These are phyloP conservation scores for Phytopythium cucurbitacearum DNA, from an alignment of 352 stramenopile species.

Conservation along the genomic window DNA sequence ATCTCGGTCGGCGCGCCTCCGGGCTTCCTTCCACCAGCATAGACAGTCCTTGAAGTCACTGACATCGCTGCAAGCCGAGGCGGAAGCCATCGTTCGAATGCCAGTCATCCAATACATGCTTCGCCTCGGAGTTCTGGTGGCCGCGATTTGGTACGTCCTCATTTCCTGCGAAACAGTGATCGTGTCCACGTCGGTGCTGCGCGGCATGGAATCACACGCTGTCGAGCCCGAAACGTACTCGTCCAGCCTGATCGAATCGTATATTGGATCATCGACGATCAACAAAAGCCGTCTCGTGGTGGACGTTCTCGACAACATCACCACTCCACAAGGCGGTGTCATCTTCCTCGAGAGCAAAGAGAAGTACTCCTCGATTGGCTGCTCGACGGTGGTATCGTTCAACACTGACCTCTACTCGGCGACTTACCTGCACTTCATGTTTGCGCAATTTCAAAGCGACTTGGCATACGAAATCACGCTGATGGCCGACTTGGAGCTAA, in stretches of 20 bases:
- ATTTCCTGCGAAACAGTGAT: slow-evolving; percentile 14
- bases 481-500: slow-evolving; percentile 21
- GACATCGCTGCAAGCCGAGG: too few relatives aligned
- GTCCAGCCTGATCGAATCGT: slow-evolving; percentile 22
- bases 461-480: slow-evolving; percentile 27
- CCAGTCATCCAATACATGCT: slow-evolving; percentile 9
- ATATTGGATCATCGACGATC: slow-evolving; percentile 18
- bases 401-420: slow-evolving; percentile 18
- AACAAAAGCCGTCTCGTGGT: slow-evolving; percentile 27
- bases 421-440: slow-evolving; percentile 11
- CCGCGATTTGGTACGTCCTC: slow-evolving; percentile 17
- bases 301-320: slow-evolving; percentile 17
- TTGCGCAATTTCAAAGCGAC: slow-evolving; percentile 10
- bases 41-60: too few relatives aligned
- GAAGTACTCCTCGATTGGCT: slow-evolving; percentile 14
- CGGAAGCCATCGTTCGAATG: too few relatives aligned
- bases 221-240: slow-evolving; percentile 2
- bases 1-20: too few relatives aligned
- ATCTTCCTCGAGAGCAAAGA: slow-evolving; percentile 24
- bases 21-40: too few relatives aligned
- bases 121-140: slow-evolving; percentile 11
- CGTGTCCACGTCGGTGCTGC: slow-evolving; percentile 12
- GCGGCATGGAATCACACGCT: slow-evolving; percentile 13
- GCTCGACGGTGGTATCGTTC: slow-evolving; percentile 8
- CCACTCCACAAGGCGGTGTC: slow-evolving; percentile 19